phyloP scores from a whole-genome alignment of 1,284 basidiomycete genomes.

The Trichosporon ovoides region DNA sequence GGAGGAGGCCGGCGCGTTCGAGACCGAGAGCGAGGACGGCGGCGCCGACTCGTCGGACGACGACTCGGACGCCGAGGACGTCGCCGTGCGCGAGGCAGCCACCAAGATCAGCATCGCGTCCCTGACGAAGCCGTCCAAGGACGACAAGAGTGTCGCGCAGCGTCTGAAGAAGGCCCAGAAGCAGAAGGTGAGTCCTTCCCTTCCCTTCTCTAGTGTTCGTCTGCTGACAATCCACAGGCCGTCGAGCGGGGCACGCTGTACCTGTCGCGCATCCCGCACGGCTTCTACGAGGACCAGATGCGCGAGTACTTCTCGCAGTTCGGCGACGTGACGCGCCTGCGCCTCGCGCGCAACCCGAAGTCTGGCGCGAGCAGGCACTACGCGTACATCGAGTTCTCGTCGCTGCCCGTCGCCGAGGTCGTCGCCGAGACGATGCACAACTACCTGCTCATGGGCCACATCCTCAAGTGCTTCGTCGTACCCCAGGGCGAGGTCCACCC shows the following conservation, averaged over 20 bases:
- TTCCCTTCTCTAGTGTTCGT: too few relatives aligned
- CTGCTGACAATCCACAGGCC: slow-evolving; percentile 26
- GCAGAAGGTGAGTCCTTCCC: slow-evolving; percentile 63
- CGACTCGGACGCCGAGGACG: slow-evolving; percentile 59
- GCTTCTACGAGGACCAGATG: slow-evolving; percentile 95
- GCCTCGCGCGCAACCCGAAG: slow-evolving; percentile 92
- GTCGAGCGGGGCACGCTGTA: slow-evolving; percentile 76
- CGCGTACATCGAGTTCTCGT: slow-evolving; percentile 91
- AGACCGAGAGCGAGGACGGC: slow-evolving; percentile 53
- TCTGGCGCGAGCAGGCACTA: slow-evolving; percentile 96
- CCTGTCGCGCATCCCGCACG: slow-evolving; percentile 87
- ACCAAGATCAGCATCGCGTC: slow-evolving; percentile 58
- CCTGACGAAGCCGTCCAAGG: slow-evolving; percentile 65
- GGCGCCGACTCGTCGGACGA: slow-evolving; percentile 73
- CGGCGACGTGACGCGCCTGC: slow-evolving; percentile 79
- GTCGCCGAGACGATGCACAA: slow-evolving; percentile 99
- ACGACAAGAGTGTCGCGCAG: slow-evolving; percentile 70
- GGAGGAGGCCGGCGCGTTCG: slow-evolving; percentile 62
- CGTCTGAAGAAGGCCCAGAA: slow-evolving; percentile 78
- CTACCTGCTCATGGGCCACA: slow-evolving; percentile 89
- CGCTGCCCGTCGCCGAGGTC: slow-evolving; percentile 81
- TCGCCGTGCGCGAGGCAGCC: slow-evolving; percentile 46
- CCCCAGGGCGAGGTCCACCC: slow-evolving; percentile 85
- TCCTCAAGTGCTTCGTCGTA: slow-evolving; percentile 78
- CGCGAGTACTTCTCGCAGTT: slow-evolving; percentile 92